Conservation (phyloP, 2,329 filamentous ascomycete genomes). For the Macrophomina tecta region DNA sequence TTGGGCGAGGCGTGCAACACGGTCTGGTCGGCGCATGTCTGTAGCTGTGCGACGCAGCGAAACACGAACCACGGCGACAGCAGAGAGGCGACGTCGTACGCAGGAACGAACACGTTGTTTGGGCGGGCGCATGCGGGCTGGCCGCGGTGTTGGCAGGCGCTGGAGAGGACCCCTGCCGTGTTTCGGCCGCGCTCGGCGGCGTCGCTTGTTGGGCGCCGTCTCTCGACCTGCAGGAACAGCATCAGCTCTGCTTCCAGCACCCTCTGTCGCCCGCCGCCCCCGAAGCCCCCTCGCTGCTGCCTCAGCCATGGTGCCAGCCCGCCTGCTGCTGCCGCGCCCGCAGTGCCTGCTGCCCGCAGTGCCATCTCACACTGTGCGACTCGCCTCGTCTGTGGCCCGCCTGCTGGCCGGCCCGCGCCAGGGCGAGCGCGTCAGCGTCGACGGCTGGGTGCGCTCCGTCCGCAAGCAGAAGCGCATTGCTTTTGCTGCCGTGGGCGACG, state of each 20-base stretch:
- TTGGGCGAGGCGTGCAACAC: neutral
- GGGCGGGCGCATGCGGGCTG: neutral
- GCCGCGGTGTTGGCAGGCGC: neutral
- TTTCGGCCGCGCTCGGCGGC: slow-evolving; percentile 17
- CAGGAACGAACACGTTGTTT: slow-evolving; percentile 26
- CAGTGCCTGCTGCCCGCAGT: slow-evolving; percentile 35
- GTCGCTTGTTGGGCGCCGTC: neutral
- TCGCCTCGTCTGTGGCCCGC: slow-evolving; percentile 41
- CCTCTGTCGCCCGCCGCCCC: slow-evolving; percentile 4
- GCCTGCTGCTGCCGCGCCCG: slow-evolving; percentile 34
- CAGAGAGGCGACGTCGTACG: slow-evolving; percentile 24
- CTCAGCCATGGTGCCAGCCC: slow-evolving; percentile 30
- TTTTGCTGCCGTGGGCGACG: slow-evolving; percentile 87
- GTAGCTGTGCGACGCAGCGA: slow-evolving; percentile 21
- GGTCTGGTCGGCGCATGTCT: slow-evolving; percentile 1
- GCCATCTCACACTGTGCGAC: slow-evolving; percentile 32
- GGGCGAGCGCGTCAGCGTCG: slow-evolving; percentile 54
- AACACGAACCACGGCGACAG: slow-evolving; percentile 22
- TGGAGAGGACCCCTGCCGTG: slow-evolving; percentile 14
- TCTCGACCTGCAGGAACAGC: neutral
- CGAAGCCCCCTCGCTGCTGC: slow-evolving; percentile 16
- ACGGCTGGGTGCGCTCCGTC: slow-evolving; percentile 83
- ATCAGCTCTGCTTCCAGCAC: slow-evolving; percentile 2
- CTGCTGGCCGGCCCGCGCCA: slow-evolving; percentile 44
- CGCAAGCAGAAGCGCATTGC: slow-evolving; percentile 83